phyloP scores from a whole-genome alignment of 495 filamentous ascomycete species.

The Penicillium manginii region DNA sequence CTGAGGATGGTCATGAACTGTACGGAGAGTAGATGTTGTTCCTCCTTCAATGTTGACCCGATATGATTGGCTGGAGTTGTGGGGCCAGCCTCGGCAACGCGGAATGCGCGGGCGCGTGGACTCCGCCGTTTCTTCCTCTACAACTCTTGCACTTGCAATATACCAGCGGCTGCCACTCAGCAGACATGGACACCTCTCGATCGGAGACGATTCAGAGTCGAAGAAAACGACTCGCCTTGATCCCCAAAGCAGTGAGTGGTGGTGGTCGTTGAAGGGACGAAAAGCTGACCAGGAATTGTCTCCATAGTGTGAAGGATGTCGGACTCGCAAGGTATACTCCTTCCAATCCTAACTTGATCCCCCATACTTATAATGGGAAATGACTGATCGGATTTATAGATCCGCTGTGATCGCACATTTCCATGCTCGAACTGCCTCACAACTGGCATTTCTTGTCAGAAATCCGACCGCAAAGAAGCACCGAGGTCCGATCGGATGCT shows the following conservation, averaged over 20 bases:
- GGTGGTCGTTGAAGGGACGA: neutral
- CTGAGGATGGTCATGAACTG: no score
- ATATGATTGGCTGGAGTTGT: neutral
- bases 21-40: neutral
- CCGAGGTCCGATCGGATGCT: slow-evolving; percentile 2
- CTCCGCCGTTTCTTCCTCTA: neutral
- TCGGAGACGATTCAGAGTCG: slow-evolving; percentile 4
- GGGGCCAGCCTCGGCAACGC: neutral
- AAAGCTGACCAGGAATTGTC: neutral
- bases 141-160: neutral
- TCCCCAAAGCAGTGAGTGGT: slow-evolving; percentile 4
- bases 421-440: slow-evolving; percentile 9
- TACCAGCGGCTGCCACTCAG: neutral
- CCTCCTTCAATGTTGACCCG: no score
- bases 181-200: neutral
- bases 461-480: slow-evolving; percentile 3
- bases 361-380: neutral
- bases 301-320: slow-evolving; percentile 10
- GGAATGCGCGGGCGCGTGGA: slow-evolving; percentile 11
- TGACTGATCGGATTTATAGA: neutral
- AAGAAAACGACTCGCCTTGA: neutral
- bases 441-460: slow-evolving; percentile 5
- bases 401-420: slow-evolving; percentile 6
- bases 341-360: neutral
- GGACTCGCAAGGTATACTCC: slow-evolving; percentile 6